Evolutionary conservation across 345 rosid species (phyloP), one percentile per base, ranked within the genome.

Genomic region (Gossypium australe): DNA sequence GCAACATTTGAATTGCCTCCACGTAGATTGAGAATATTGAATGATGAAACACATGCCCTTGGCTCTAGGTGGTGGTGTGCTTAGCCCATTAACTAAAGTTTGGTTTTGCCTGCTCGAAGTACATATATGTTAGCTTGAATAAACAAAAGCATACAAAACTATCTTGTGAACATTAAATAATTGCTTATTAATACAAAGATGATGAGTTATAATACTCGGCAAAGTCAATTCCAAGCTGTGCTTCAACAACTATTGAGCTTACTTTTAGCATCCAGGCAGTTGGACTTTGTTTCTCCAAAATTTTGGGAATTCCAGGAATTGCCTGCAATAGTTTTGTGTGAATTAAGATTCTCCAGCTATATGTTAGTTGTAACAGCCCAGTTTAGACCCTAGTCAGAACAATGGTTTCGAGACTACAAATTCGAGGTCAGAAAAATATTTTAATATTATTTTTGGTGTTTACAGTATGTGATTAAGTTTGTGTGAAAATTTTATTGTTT

Each of bases 231-330:
- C 82, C 83, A 34, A 93, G 89, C 16, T 83, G 79, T 2, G 84
- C 76, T 81, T 93, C 98, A 22, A 85, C 89, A 24, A 97, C 90
- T 10, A 83, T 57, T 27, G 97, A 90, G 81, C 92, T 93, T 79
- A 89, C 96, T 89, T 90, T 92, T 18, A 90, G 83, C 96, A 90
- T 90, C 97, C 94, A 90, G 38, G 92, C 86, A 0, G 94, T 94
- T 2, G 94, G 98, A 77, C 88, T 93, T 75, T 89, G 85, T 79
- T 85, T 89, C 1, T 88, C 94, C 63, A 83, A 87, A 24, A 90
- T 93, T 69, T 80, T 84, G 2, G 89, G 87, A 17, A 88, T 87
- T 66, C 92, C 90, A 9, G 82, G 89, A 70, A 90, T 84, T 0
- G 78, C 83, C 93, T 87, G 80, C 16, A 44, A 52, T 53, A 51